A percentile compares a stretch with the other conserved stretches of the same genome.
Evolutionary conservation across 2,329 filamentous ascomycete genomes (phyloP).

Genomic region (Hypoxylon sp.): DNA sequence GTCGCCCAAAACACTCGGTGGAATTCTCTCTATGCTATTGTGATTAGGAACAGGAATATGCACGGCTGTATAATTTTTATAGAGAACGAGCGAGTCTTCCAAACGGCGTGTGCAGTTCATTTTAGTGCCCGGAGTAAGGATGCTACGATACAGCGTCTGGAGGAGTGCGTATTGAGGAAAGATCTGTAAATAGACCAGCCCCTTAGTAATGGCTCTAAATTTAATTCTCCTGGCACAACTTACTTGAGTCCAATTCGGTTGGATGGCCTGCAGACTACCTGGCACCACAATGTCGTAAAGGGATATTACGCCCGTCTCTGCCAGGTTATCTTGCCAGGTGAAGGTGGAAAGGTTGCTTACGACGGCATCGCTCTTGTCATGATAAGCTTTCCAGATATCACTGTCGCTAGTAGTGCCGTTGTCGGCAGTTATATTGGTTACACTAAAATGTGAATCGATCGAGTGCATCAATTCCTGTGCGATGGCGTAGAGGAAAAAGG

Average conservation of each 20-base stretch:
- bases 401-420: neutral
- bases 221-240: neutral
- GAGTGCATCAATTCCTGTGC: slow-evolving; percentile 3
- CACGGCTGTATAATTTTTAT: neutral
- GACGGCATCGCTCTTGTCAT: neutral
- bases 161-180: neutral
- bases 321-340: neutral
- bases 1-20: neutral
- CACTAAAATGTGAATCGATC: neutral
- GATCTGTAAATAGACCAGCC: neutral
- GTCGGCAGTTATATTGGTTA: neutral
- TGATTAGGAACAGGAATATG: neutral
- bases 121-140: neutral
- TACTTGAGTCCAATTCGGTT: slow-evolving; percentile 3
- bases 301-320: slow-evolving; percentile 1
- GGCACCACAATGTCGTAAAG: neutral
- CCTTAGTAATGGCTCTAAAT: neutral
- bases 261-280: neutral
- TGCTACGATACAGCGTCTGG: neutral
- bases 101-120: neutral
- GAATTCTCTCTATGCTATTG: neutral
- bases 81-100: neutral
- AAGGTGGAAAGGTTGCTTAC: neutral
- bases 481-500: neutral
- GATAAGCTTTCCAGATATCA: neutral